A percentile compares a stretch with the other conserved stretches of the same genome.
phyloP scores from a whole-genome alignment of 441 rosid genomes.

The Jatropha multifida region DNA sequence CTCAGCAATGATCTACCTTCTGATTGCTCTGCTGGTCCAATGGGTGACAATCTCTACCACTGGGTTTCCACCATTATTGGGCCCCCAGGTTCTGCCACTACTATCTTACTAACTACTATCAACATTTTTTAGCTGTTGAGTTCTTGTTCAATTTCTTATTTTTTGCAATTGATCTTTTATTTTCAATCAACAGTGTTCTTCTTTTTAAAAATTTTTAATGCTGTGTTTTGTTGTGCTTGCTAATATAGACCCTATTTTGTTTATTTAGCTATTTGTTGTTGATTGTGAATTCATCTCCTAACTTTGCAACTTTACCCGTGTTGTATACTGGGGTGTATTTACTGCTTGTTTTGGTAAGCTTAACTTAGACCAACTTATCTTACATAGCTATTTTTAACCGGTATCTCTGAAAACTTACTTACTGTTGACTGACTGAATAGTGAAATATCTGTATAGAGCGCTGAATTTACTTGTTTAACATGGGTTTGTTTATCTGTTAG shows the following conservation, averaged over 20 bases:
- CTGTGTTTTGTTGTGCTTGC: not conserved
- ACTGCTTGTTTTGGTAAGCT: not conserved
- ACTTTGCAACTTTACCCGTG: not conserved
- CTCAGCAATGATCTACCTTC: conserved; percentile 73
- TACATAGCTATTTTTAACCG: not conserved
- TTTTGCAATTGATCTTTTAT: not conserved
- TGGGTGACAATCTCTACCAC: conserved; percentile 84
- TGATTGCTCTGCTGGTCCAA: conserved; percentile 89
- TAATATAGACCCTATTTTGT: not conserved
- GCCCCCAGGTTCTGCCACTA: conserved; percentile 48
- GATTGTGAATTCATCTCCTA: not conserved
- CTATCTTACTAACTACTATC: conserved; percentile 2
- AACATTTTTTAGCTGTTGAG: not conserved
- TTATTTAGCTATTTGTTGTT: not conserved
- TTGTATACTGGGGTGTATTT: not conserved
- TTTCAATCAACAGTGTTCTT: not conserved
- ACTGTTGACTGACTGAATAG: not conserved
- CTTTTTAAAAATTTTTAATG: not conserved
- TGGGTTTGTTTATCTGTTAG: not conserved
- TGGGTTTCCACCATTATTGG: conserved; percentile 90
- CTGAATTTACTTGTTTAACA: not conserved
- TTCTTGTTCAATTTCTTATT: conserved; percentile 4
- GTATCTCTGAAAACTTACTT: not conserved
- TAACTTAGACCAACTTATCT: not conserved
- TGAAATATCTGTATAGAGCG: not conserved